Conservation (phyloP, 192 early-diverging fungal genomes). For the Physocladia obscura region DNA sequence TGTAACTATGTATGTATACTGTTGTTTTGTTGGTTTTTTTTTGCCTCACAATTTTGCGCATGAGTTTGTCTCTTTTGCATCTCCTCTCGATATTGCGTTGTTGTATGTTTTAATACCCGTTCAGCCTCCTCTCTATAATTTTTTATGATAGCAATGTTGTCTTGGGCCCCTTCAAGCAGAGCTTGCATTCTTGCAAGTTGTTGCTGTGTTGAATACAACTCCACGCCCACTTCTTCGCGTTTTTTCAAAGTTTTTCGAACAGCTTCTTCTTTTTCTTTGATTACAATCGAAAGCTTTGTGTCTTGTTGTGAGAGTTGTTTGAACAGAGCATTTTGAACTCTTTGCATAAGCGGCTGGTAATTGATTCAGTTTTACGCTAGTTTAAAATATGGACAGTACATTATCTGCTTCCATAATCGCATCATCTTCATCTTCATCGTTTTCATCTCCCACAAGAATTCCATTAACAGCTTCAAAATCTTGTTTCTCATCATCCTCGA, state of each 20-base stretch:
- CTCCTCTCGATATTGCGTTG: conserved; percentile 48
- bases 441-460: conserved; percentile 22
- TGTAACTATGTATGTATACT: neutral
- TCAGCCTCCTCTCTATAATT: conserved; percentile 55
- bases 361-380: neutral
- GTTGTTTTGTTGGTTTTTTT: no score
- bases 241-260: conserved; percentile 38
- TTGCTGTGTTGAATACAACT: conserved; percentile 59
- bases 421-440: conserved; percentile 25
- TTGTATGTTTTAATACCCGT: conserved; percentile 36
- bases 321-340: conserved; percentile 56
- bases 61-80: conserved; percentile 41
- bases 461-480: neutral
- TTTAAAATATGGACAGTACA: neutral
- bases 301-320: conserved; percentile 51
- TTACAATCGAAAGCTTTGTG: conserved; percentile 45
- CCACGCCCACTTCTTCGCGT: conserved; percentile 57
- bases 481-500: conserved; percentile 11
- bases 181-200: conserved; percentile 58
- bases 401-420: conserved; percentile 29
- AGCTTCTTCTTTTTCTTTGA: conserved; percentile 59
- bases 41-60: conserved; percentile 43
- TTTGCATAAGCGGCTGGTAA: conserved; percentile 54
- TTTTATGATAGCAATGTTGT: conserved; percentile 48
- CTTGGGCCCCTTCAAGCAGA: conserved; percentile 49